Percentiles rank a stretch among this genome's conserved stretches.
These are phyloP conservation scores for Fusarium mangiferae DNA, from an alignment of 2,329 filamentous ascomycete genomes.

Conservation along the genomic window DNA sequence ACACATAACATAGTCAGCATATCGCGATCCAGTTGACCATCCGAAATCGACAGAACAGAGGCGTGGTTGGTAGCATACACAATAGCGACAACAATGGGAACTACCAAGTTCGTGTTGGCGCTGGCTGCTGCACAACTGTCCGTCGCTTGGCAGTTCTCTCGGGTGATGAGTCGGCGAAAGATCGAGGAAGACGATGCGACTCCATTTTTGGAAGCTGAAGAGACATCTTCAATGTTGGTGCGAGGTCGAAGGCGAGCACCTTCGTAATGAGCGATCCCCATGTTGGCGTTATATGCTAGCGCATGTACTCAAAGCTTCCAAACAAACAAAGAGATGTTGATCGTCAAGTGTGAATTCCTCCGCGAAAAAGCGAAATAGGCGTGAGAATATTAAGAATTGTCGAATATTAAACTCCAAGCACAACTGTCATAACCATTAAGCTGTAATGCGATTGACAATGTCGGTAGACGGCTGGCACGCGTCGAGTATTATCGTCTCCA, in stretches of 20 bases:
- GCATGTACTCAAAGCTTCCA: conserved; percentile 21
- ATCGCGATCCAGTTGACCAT: background rate
- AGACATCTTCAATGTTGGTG: conserved; percentile 39
- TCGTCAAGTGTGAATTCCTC: conserved; percentile 22
- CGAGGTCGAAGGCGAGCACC: conserved; percentile 44
- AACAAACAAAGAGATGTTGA: conserved; percentile 15
- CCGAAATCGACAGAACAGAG: conserved; percentile 1
- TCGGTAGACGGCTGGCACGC: conserved; percentile 11
- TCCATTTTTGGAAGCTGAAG: background rate
- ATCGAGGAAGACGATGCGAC: conserved; percentile 17
- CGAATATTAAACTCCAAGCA: conserved; percentile 31
- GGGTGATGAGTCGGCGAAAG: conserved; percentile 34
- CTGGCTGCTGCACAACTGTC: conserved; percentile 66
- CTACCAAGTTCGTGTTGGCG: conserved; percentile 58
- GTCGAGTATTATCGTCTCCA: conserved; percentile 25
- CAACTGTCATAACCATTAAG: conserved; percentile 39
- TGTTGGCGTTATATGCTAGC: conserved; percentile 20
- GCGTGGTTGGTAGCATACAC: conserved; percentile 64
- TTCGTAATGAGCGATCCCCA: conserved; percentile 34
- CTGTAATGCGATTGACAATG: conserved; percentile 18
- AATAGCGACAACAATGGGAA: conserved; percentile 76
- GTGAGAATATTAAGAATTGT: conserved; percentile 36
- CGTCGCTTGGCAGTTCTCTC: conserved; percentile 37
- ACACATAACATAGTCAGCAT: conserved; percentile 34
- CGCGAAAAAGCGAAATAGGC: conserved; percentile 9